Conservation (phyloP, 495 filamentous ascomycete genomes). For the Aspergillus coremiiformis region DNA sequence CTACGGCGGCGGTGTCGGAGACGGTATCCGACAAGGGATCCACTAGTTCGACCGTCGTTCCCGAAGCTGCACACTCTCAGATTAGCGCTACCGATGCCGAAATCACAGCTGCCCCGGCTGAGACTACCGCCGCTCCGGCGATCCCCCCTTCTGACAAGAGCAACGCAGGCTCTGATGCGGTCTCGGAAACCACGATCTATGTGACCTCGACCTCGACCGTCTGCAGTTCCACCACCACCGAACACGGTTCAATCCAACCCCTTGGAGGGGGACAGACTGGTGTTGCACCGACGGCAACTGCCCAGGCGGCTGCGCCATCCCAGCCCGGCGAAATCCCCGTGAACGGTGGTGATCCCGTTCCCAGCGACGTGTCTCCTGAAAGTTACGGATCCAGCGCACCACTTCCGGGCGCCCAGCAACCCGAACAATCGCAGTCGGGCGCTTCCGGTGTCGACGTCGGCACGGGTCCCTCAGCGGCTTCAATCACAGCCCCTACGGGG, state of each 20-base stretch:
- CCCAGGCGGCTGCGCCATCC: not conserved
- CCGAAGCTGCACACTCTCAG: not conserved
- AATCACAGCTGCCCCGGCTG: not conserved
- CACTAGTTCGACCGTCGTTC: not conserved
- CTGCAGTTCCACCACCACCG: not conserved
- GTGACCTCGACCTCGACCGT: conserved; percentile 14
- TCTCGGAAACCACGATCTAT: conserved; percentile 9
- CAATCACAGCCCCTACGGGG: not conserved
- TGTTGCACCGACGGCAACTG: not conserved
- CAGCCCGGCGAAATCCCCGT: not conserved
- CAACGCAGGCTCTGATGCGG: not conserved
- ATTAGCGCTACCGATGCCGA: not conserved
- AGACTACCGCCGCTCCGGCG: not conserved
- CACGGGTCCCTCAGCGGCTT: not conserved
- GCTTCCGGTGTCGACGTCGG: not conserved
- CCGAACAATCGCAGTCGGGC: not conserved
- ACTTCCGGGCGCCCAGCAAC: not conserved
- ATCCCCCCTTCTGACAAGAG: not conserved
- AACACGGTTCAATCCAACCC: not conserved
- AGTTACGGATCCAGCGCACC: not conserved
- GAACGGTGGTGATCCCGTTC: not conserved
- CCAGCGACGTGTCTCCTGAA: not conserved
- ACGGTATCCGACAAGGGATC: not conserved
- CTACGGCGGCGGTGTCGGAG: not conserved
- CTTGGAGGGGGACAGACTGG: not conserved